Base-by-base conservation (phyloP, 306 rosid genomes). In the Luffa acutangula region DNA sequence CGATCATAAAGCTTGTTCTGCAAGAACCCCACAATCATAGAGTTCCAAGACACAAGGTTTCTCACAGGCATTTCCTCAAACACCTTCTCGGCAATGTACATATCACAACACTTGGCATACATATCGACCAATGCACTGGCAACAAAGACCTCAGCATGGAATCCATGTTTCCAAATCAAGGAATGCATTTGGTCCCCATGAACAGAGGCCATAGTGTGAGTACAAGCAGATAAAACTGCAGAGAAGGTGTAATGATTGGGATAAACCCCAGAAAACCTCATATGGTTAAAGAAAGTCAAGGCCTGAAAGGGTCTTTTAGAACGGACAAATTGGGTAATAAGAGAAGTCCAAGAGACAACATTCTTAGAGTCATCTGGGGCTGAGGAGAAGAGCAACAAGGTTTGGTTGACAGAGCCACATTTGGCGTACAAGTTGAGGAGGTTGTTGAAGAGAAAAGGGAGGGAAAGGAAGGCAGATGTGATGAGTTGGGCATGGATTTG, bases 211-310 rank as follows among this genome's bases (percentile, higher is more conserved):
- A 21, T 2, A 4, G 86, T 58, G 48, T 75, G 53, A 15, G 88
- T 87, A 65, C 88, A 88, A 9, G 92, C 85, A 39, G 91, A 89
- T 64, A 90, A 83, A 52, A 83, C 70, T 1, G 92, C 92, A 0
- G 91, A 88, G 86, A 88, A 87, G 48, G 90, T 88, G 86, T 85
- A 88, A 0, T 84, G 86, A 81, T 90, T 88, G 2, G 94, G 92
- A 80, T 51, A 85, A 33, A 88, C 73, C 39, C 84, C 84, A 10
- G 84, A 77, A 78, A 43, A 12, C 75, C 89, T 57, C 94, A 90
- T 84, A 43, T 31, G 80, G 76, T 78, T 82, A 39, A 90, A 90
- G 80, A 51, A 85, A 5, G 76, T 25, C 25, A 90, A 43, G 20
- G 89, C 92, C 5, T 63, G 54, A 67, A 80, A 84, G 53, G 89